phyloP scores from a whole-genome alignment of 352 stramenopile species.

The Phytophthora uliginosa region DNA sequence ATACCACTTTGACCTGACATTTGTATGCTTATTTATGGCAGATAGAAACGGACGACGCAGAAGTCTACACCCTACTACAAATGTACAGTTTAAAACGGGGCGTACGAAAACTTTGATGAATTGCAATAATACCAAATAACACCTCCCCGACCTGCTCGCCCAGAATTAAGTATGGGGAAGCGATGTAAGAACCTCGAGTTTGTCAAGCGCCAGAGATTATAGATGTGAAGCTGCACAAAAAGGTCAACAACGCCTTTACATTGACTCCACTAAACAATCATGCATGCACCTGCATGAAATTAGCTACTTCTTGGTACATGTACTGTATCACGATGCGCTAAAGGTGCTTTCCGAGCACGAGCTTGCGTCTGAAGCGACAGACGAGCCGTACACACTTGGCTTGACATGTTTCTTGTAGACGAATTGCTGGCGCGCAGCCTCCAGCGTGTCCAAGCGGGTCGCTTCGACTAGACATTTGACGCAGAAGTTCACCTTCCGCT shows the following conservation, averaged over 20 bases:
- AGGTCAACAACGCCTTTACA: neutral
- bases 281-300: too few species aligned
- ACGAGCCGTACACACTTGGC: neutral
- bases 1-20: neutral
- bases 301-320: neutral
- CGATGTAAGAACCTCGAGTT: too few species aligned
- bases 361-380: neutral
- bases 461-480: constrained; percentile 29
- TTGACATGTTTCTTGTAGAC: constrained; percentile 10
- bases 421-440: constrained; percentile 25
- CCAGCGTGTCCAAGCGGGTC: constrained; percentile 22
- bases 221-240: neutral
- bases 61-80: too few species aligned
- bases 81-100: too few species aligned
- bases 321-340: neutral
- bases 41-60: too few species aligned
- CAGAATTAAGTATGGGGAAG: too few species aligned
- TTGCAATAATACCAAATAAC: too few species aligned
- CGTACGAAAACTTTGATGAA: too few species aligned
- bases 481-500: constrained; percentile 36
- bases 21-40: neutral
- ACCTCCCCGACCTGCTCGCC: too few species aligned
- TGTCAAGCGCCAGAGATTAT: neutral
- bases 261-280: neutral
- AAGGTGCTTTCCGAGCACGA: neutral